phyloP scores from a whole-genome alignment of 2,329 filamentous ascomycete genomes.

The Aschersonia sp. region DNA sequence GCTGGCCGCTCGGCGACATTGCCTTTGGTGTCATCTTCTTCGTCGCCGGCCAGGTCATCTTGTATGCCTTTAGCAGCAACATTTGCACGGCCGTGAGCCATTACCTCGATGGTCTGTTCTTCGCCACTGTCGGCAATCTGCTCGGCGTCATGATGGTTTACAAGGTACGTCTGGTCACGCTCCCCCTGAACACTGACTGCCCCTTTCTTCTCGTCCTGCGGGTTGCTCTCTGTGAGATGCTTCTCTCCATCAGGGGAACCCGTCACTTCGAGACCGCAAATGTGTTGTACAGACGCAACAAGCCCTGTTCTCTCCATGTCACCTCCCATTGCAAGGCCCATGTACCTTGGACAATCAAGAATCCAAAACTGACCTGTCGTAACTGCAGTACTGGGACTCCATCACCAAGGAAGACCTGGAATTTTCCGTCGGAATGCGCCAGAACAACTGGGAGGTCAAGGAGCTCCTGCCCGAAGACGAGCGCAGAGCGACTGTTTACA shows the following conservation, averaged over 20 bases:
- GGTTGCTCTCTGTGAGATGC: neutral
- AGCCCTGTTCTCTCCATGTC: too few relatives aligned
- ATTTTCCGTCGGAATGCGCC: conserved; percentile 88
- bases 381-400: conserved; percentile 82
- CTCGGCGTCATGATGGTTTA: conserved; percentile 99
- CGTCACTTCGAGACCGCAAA: too few relatives aligned
- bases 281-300: too few relatives aligned
- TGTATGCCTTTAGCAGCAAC: conserved; percentile 76
- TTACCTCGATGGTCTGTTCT: conserved; percentile 88
- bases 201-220: neutral
- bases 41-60: conserved; percentile 76
- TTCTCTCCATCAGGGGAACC: neutral
- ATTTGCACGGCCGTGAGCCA: conserved; percentile 80
- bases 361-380: too few relatives aligned
- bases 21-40: conserved; percentile 85
- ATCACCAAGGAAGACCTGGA: conserved; percentile 98
- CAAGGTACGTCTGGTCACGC: conserved; percentile 47
- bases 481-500: conserved; percentile 57
- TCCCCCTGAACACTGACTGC: neutral
- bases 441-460: conserved; percentile 98
- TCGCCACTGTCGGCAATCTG: conserved; percentile 86
- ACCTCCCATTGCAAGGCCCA: too few relatives aligned
- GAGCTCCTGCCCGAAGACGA: conserved; percentile 75
- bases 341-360: too few relatives aligned
- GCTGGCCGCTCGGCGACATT: conserved; percentile 91